Conservation (phyloP, 2,329 filamentous ascomycete genomes). For the Aplosporella prunicola region DNA sequence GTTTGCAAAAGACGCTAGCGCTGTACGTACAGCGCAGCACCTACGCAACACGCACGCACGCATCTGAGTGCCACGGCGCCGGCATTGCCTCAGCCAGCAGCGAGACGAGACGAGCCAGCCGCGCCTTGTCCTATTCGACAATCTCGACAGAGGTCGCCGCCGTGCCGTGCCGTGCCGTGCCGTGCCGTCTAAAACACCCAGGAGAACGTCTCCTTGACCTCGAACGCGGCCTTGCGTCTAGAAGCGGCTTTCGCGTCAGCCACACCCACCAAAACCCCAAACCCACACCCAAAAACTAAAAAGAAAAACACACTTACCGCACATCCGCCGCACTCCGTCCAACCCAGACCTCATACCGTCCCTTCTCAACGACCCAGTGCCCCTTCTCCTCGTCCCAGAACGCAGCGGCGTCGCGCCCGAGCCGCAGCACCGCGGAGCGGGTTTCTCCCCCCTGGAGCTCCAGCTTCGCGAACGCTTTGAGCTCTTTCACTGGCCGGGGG, state of each 20-base stretch:
- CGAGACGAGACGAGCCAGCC: too few species aligned
- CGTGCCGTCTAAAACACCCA: conserved; percentile 48
- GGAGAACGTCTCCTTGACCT: conserved; percentile 55
- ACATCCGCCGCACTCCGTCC: conserved; percentile 56
- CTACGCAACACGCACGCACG: too few species aligned
- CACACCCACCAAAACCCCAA: background rate
- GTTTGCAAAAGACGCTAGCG: too few species aligned
- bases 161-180: background rate
- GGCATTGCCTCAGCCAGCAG: too few species aligned
- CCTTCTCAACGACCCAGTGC: conserved; percentile 58
- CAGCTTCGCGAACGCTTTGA: conserved; percentile 53
- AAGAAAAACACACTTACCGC: conserved; percentile 37
- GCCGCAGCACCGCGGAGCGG: conserved; percentile 21
- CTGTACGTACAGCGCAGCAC: too few species aligned
- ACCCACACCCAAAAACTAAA: conserved; percentile 1
- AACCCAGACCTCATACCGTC: conserved; percentile 50
- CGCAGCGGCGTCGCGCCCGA: conserved; percentile 41
- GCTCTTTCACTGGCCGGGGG: conserved; percentile 59
- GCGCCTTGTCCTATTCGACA: too few species aligned
- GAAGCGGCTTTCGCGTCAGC: too few species aligned
- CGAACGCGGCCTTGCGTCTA: conserved; percentile 44
- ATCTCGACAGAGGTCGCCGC: too few species aligned
- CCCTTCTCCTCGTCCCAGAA: conserved; percentile 54
- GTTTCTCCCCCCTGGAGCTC: conserved; percentile 29
- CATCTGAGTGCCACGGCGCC: too few species aligned